Conservation (phyloP, 129 eudicot species). For the Chrysanthemum seticuspe region DNA sequence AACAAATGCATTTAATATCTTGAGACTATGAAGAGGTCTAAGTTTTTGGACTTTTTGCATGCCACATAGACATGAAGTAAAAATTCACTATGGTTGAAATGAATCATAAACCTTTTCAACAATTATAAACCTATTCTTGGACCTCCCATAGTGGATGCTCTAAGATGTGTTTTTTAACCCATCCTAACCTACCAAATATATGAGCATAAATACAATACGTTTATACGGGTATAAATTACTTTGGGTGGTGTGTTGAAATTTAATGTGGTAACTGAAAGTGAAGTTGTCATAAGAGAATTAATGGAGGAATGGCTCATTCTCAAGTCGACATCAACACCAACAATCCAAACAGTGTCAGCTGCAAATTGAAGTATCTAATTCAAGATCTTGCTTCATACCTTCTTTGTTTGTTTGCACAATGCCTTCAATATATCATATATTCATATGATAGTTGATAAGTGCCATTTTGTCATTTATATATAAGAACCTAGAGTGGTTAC, state of each 20-base stretch:
- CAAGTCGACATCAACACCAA: slow-evolving; percentile 31
- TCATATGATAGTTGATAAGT: slow-evolving; percentile 9
- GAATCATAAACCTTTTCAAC: too few species aligned
- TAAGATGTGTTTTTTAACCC: too few species aligned
- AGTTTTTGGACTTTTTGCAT: too few species aligned
- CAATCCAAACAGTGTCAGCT: background rate
- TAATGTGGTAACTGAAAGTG: slow-evolving; percentile 38
- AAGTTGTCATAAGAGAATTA: slow-evolving; percentile 29
- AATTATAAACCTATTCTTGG: too few species aligned
- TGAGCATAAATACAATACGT: background rate
- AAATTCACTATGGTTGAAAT: too few species aligned
- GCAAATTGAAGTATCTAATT: slow-evolving; percentile 38
- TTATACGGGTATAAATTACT: background rate
- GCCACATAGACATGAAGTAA: too few species aligned
- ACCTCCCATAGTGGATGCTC: too few species aligned
- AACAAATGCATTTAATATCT: too few species aligned
- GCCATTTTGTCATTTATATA: background rate
- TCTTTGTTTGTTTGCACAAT: slow-evolving; percentile 33
- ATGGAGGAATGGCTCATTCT: slow-evolving; percentile 39
- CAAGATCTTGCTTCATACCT: slow-evolving; percentile 38
- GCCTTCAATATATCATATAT: slow-evolving; percentile 8
- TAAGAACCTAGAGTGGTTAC: background rate
- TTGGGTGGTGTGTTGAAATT: slow-evolving; percentile 27
- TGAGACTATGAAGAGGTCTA: too few species aligned
- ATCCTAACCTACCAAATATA: too few species aligned